Evolutionary conservation across 768 basidiomycete genomes (phyloP), one percentile per base, ranked within the genome.

Genomic region (Serendipita sp.): DNA sequence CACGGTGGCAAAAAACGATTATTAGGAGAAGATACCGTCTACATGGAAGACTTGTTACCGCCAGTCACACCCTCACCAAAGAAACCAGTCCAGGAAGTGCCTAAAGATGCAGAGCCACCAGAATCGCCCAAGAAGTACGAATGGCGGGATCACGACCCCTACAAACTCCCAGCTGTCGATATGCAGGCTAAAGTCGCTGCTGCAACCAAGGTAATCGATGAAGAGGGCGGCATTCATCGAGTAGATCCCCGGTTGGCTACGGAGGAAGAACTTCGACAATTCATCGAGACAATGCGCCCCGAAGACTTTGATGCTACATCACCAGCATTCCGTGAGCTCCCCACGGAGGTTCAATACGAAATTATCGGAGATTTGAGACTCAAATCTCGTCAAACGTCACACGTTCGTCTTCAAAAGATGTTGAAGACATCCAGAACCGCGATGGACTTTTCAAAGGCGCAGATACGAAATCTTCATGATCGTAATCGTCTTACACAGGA

Each of bases 281-380:
- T 98, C 75, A 96, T 98, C 68, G 93, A 97, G 66, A 89, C 94
- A 51, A 94, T 97, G 86, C 84, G 86, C 1, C 93, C 94, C 0
- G 92, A 93, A 70, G 93, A 98, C 71, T 90, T 98, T 69, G 95
- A 98, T 71, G 82, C 96, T 64, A 81, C 85, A 16, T 93, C 93
- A 1, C 81, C 90, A 3, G 90, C 86, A 18, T 99, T 99, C 72
- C 83, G 86, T 28, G 89, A 91, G 67, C 82, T 98, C 2, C 94
- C 96, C 2, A 95, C 91, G 0, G 94, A 98, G 73, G 84, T 96
- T 23, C 92, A 99, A 70, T 99, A 98, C 74, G 96, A 99, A 76
- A 95, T 99, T 68, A 85, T 98, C 38, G 94, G 95, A 63, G 96
- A 99, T 76, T 78, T 98, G 56, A 84, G 96, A 2, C 78, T 96